phyloP scores from a whole-genome alignment of 345 rosid genomes.

The Geranium brycei region DNA sequence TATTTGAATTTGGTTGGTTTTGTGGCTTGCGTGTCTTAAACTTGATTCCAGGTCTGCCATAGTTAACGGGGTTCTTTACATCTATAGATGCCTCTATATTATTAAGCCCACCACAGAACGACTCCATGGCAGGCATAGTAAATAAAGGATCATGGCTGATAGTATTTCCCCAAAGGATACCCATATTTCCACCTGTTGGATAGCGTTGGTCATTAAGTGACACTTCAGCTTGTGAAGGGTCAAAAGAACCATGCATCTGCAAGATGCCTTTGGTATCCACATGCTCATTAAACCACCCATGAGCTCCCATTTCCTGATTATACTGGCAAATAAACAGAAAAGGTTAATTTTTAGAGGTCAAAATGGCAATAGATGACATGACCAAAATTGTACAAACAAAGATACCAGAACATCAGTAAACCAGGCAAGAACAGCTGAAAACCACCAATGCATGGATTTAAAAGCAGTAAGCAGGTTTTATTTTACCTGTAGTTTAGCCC shows the following conservation, averaged over 20 bases:
- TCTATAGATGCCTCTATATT: constrained; percentile 20
- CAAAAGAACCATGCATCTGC: constrained; percentile 27
- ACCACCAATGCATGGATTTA: no score
- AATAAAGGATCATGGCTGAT: constrained; percentile 24
- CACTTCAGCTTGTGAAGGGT: constrained; percentile 15
- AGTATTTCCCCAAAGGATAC: constrained; percentile 11
- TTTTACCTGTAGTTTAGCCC: neutral
- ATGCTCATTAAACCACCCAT: constrained; percentile 15
- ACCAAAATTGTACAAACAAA: no score
- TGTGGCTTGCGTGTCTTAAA: constrained; percentile 32
- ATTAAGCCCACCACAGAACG: constrained; percentile 21
- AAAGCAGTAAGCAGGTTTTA: no score
- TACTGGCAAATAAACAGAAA: constrained; percentile 11
- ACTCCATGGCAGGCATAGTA: constrained; percentile 21
- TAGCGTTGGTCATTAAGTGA: constrained; percentile 13
- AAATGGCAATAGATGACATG: neutral
- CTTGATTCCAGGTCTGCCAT: constrained; percentile 32
- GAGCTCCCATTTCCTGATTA: constrained; percentile 16
- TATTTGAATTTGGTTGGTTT: constrained; percentile 15
- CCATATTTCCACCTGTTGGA: constrained; percentile 11
- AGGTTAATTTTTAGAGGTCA: neutral
- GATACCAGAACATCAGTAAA: neutral
- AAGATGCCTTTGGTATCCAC: constrained; percentile 20
- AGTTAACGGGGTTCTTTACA: constrained; percentile 20
- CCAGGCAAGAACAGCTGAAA: neutral